phyloP scores from a whole-genome alignment of 75 land plant genomes.

The Cunninghamia lanceolata region DNA sequence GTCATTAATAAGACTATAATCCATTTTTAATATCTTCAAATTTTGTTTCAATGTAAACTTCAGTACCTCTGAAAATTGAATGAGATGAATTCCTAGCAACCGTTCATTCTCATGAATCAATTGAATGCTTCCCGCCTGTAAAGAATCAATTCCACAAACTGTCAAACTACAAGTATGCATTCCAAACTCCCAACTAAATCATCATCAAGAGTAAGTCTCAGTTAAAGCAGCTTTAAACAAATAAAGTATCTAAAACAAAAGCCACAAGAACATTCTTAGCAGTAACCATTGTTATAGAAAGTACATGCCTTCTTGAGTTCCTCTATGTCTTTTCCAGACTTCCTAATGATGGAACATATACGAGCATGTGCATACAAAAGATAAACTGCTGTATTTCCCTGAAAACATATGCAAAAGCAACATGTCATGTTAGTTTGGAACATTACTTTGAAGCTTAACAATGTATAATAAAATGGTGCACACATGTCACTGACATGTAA shows the following conservation, averaged over 20 bases:
- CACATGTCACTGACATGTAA: neutral
- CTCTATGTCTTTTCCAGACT: slow-evolving; percentile 73
- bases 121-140: slow-evolving; percentile 42
- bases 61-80: slow-evolving; percentile 83
- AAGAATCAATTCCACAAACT: slow-evolving; percentile 9
- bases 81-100: slow-evolving; percentile 64
- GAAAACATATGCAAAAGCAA: slow-evolving; percentile 5
- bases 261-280: neutral
- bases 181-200: neutral
- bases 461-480: neutral
- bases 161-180: neutral
- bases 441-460: neutral
- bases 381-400: slow-evolving; percentile 74
- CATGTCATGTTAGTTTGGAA: neutral
- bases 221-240: neutral
- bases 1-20: neutral
- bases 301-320: slow-evolving; percentile 60
- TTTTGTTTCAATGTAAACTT: neutral
- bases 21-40: neutral
- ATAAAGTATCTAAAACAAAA: neutral
- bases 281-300: neutral
- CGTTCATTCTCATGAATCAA: slow-evolving; percentile 75
- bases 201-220: too few species aligned
- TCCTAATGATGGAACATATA: slow-evolving; percentile 79
- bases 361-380: slow-evolving; percentile 89